Evolutionary conservation across 2,329 filamentous ascomycete species (phyloP).

Genomic region (Penicillium verrucosum): DNA sequence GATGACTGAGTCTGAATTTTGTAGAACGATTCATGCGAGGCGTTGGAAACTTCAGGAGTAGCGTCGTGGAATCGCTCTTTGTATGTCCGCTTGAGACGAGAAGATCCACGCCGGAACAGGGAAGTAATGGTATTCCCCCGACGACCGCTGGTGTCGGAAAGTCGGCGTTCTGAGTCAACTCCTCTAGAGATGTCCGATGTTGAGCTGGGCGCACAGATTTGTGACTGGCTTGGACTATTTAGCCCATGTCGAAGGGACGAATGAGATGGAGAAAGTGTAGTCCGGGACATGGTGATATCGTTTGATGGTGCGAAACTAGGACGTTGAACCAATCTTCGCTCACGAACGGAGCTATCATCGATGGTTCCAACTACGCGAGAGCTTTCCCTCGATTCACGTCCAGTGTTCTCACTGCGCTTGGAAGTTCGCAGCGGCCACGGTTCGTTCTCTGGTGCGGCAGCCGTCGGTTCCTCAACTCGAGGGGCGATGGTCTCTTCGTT

Average conservation of each 20-base stretch:
- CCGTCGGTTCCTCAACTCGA: constrained; percentile 6
- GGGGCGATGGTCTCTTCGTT: not conserved
- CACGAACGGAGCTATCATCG: constrained; percentile 35
- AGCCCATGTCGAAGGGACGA: constrained; percentile 48
- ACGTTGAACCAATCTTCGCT: constrained; percentile 25
- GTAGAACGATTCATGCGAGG: constrained; percentile 81
- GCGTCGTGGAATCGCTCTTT: constrained; percentile 48
- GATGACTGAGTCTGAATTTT: constrained; percentile 53
- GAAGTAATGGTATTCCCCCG: constrained; percentile 60
- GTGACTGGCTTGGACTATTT: constrained; percentile 52
- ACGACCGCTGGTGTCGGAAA: constrained; percentile 53
- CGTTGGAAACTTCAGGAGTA: constrained; percentile 84
- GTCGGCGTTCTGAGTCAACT: constrained; percentile 52
- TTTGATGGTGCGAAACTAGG: constrained; percentile 36
- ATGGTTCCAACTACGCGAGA: constrained; percentile 33
- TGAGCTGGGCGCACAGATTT: constrained; percentile 52
- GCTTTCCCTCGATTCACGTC: constrained; percentile 31
- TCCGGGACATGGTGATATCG: constrained; percentile 34
- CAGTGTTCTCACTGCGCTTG: constrained; percentile 25
- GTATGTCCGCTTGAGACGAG: constrained; percentile 55
- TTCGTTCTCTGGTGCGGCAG: constrained; percentile 9
- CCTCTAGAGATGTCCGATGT: constrained; percentile 53
- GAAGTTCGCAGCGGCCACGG: constrained; percentile 37
- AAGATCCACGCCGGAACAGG: constrained; percentile 68
- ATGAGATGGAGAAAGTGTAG: constrained; percentile 33